A percentile compares a stretch with the other conserved stretches of the same genome.
Evolutionary conservation across 2,329 filamentous ascomycete species (phyloP).

Genomic region (Aspergillus niger): DNA sequence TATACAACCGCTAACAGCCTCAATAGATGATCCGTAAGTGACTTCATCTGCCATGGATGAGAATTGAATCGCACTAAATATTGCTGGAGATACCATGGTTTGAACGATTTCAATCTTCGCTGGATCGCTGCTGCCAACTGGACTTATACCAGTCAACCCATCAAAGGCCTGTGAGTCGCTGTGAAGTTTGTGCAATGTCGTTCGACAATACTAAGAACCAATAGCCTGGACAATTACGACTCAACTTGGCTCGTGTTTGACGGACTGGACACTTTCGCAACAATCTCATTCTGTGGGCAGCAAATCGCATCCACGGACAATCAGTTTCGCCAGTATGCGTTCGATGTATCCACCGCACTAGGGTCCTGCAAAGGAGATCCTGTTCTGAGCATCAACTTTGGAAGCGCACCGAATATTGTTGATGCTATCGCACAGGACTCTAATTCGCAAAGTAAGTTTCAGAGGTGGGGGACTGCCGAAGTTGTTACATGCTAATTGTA

Average conservation of each 20-base stretch:
- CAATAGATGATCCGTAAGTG: constrained; percentile 38
- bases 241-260: constrained; percentile 62
- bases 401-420: constrained; percentile 58
- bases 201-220: background rate
- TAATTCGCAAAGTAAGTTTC: constrained; percentile 46
- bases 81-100: constrained; percentile 49
- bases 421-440: constrained; percentile 55
- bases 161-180: constrained; percentile 45
- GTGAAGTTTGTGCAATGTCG: too few relatives aligned
- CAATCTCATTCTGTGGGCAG: constrained; percentile 57
- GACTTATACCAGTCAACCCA: constrained; percentile 58
- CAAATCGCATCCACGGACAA: constrained; percentile 61
- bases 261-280: constrained; percentile 63
- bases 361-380: constrained; percentile 43
- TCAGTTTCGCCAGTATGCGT: constrained; percentile 64
- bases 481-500: background rate
- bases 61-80: constrained; percentile 7
- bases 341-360: constrained; percentile 56
- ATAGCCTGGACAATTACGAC: constrained; percentile 32
- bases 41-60: background rate
- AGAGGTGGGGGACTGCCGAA: background rate
- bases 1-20: background rate
- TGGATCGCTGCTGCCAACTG: constrained; percentile 63
- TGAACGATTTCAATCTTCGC: constrained; percentile 62
- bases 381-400: constrained; percentile 57